phyloP scores from a whole-genome alignment of 164 flowering plant species.

The Stephania yunnanensis region DNA sequence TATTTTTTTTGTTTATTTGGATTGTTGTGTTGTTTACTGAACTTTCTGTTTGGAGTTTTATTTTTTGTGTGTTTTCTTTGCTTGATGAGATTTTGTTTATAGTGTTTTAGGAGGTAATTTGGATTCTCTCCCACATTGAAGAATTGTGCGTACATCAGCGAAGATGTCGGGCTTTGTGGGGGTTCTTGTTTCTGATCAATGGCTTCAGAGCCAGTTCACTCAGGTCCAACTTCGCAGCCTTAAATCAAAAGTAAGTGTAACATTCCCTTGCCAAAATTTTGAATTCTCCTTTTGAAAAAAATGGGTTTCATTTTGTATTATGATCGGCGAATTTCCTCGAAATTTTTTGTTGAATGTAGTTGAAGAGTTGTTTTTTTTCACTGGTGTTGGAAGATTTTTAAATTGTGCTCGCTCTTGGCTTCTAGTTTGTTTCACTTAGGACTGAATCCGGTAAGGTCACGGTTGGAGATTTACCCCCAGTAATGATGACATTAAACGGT shows the following conservation, averaged over 20 bases:
- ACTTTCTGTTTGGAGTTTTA: neutral
- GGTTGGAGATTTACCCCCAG: slow-evolving; percentile 61
- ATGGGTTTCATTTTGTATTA: neutral
- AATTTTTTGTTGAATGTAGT: neutral
- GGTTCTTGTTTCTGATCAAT: slow-evolving; percentile 65
- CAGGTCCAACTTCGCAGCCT: slow-evolving; percentile 69
- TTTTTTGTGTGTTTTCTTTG: neutral
- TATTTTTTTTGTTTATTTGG: neutral
- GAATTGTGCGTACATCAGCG: neutral
- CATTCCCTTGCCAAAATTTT: neutral
- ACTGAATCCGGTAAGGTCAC: slow-evolving; percentile 30
- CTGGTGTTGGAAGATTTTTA: neutral
- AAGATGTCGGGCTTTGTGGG: slow-evolving; percentile 65
- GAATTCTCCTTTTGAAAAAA: neutral
- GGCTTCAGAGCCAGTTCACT: slow-evolving; percentile 79
- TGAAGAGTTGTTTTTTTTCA: neutral
- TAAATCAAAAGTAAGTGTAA: slow-evolving; percentile 45
- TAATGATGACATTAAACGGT: slow-evolving; percentile 56
- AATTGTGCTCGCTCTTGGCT: slow-evolving; percentile 2
- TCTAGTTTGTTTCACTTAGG: slow-evolving; percentile 45
- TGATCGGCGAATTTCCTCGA: neutral
- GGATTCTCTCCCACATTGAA: neutral
- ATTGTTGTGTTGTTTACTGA: slow-evolving; percentile 8
- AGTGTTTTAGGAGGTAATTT: neutral
- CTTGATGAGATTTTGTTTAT: slow-evolving; percentile 9